phyloP scores from a whole-genome alignment of 2,329 filamentous ascomycete genomes.

The Colletotrichum incanum region DNA sequence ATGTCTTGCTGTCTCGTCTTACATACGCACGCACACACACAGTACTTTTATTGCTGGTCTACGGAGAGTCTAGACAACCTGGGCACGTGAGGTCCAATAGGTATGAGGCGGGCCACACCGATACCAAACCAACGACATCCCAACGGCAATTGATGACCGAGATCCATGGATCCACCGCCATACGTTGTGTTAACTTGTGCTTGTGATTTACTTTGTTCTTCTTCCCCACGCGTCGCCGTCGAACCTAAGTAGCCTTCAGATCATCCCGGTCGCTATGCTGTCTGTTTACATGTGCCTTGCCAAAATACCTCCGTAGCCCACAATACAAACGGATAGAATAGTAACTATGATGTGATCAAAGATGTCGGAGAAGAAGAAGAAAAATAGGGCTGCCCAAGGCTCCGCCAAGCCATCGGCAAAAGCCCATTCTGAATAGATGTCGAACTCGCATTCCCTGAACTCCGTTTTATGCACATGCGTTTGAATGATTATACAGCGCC shows the following conservation, averaged over 20 bases:
- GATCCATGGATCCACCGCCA: constrained; percentile 15
- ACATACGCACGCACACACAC: not conserved
- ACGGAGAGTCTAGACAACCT: not conserved
- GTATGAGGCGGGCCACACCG: constrained; percentile 2
- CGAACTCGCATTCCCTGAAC: constrained; percentile 37
- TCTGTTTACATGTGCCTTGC: constrained; percentile 38
- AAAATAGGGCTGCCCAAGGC: not conserved
- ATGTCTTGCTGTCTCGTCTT: not conserved
- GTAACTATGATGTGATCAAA: constrained; percentile 24
- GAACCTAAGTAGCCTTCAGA: constrained; percentile 35
- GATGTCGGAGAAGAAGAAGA: not conserved
- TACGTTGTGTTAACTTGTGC: constrained; percentile 14
- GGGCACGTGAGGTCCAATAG: constrained; percentile 12
- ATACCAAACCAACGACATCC: constrained; percentile 14
- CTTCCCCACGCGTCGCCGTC: constrained; percentile 20
- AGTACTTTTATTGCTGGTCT: not conserved
- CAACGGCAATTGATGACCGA: constrained; percentile 3
- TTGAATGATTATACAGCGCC: constrained; percentile 38
- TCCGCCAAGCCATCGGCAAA: constrained; percentile 9
- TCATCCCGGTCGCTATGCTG: constrained; percentile 39
- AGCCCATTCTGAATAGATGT: constrained; percentile 31
- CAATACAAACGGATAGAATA: constrained; percentile 20
- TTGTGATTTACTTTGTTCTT: constrained; percentile 12
- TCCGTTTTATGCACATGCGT: constrained; percentile 40
- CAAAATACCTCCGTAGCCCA: constrained; percentile 26